Percentiles rank a stretch among this genome's conserved stretches.
Evolutionary conservation across 2,329 filamentous ascomycete species (phyloP).

Genomic region (Ceratocystis albifundus): DNA sequence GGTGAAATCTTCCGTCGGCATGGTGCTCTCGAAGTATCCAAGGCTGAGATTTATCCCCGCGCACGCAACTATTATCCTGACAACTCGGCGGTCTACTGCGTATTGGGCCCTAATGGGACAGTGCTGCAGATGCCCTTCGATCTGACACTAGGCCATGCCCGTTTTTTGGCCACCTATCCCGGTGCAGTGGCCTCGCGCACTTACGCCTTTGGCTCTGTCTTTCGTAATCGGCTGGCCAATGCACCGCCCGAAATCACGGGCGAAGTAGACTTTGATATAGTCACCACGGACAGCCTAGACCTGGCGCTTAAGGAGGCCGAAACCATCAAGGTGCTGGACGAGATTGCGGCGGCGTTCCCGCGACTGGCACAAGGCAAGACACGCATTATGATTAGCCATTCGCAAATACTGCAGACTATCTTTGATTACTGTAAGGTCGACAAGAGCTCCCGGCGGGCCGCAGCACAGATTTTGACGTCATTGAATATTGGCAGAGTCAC

Average conservation of each 20-base stretch:
- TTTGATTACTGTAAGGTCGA: conserved; percentile 82
- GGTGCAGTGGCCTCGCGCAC: conserved; percentile 56
- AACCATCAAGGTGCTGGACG: conserved; percentile 85
- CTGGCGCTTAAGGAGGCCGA: conserved; percentile 85
- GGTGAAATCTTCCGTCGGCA: conserved; percentile 74
- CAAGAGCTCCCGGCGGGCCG: conserved; percentile 51
- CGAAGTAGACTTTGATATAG: conserved; percentile 92
- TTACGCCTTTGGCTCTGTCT: conserved; percentile 80
- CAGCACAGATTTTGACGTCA: conserved; percentile 76
- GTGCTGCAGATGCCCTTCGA: conserved; percentile 90
- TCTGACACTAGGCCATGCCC: conserved; percentile 76
- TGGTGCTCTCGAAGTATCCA: conserved; percentile 70
- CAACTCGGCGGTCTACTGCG: conserved; percentile 53
- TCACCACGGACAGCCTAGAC: conserved; percentile 71
- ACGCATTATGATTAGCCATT: conserved; percentile 86
- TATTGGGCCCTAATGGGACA: conserved; percentile 76
- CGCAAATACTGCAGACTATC: conserved; percentile 72
- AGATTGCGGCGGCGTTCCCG: conserved; percentile 73
- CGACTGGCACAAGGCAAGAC: conserved; percentile 58
- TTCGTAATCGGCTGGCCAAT: conserved; percentile 64
- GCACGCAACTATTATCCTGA: conserved; percentile 61
- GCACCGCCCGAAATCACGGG: conserved; percentile 72
- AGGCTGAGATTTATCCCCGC: conserved; percentile 67
- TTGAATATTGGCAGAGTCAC: conserved; percentile 70
- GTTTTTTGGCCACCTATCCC: conserved; percentile 62